A percentile compares a stretch with the other conserved stretches of the same genome.
These are phyloP conservation scores for Phytophthora megakarya DNA, from an alignment of 352 stramenopile species.

Conservation along the genomic window DNA sequence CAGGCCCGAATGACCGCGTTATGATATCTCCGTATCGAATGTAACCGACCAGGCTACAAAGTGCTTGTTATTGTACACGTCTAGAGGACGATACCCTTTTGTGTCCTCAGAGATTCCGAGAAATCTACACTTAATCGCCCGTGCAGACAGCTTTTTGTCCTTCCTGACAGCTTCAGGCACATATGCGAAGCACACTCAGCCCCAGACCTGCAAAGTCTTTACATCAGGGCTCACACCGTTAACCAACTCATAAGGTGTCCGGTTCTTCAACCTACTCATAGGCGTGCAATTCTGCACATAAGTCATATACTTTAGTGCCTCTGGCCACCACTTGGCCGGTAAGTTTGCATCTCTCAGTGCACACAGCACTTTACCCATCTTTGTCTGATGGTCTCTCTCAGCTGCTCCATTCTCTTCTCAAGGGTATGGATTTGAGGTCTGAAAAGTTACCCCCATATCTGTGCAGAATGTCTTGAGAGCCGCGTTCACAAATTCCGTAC, in stretches of 20 bases:
- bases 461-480: background rate
- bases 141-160: conserved; percentile 3
- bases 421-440: conserved; percentile 1
- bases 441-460: background rate
- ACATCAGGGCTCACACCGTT: background rate
- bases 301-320: no score
- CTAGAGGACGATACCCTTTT: background rate
- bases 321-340: no score
- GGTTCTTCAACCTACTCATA: no score
- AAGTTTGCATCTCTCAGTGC: no score
- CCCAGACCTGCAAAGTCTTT: conserved; percentile 1
- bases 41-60: background rate
- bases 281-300: no score
- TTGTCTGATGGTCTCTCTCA: no score
- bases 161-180: no score
- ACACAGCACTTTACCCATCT: no score
- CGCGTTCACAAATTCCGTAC: conserved; percentile 2
- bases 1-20: conserved; percentile 1
- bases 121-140: conserved; percentile 6
- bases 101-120: conserved; percentile 8
- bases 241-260: no score
- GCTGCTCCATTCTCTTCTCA: conserved; percentile 2
- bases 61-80: conserved; percentile 8
- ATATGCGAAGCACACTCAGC: no score
- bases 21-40: conserved; percentile 2